Conservation (phyloP, 2,329 filamentous ascomycete species). For the Talaromyces atroroseus region DNA sequence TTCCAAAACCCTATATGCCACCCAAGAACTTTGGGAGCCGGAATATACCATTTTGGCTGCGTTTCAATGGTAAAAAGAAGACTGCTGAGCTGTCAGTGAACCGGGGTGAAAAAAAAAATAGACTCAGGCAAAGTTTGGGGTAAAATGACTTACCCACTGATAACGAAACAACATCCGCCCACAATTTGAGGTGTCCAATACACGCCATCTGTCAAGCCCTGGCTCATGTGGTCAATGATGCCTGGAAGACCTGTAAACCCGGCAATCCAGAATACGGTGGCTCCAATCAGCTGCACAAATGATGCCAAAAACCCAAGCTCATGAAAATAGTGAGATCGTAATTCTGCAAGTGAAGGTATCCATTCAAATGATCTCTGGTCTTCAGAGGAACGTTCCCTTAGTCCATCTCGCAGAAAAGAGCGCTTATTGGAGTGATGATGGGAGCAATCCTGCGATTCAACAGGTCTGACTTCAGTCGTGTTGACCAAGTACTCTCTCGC, state of each 20-base stretch:
- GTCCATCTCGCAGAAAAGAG: slow-evolving; percentile 33
- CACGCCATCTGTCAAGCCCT: slow-evolving; percentile 46
- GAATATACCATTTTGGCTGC: slow-evolving; percentile 58
- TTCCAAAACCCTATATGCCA: slow-evolving; percentile 67
- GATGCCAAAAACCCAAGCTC: slow-evolving; percentile 61
- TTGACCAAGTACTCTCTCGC: slow-evolving; percentile 14
- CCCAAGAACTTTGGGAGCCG: slow-evolving; percentile 52
- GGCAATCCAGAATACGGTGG: slow-evolving; percentile 60
- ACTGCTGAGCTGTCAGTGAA: slow-evolving; percentile 19
- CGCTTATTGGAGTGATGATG: slow-evolving; percentile 40
- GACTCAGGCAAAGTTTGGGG: slow-evolving; percentile 12
- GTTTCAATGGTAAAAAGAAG: slow-evolving; percentile 62
- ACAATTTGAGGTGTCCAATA: slow-evolving; percentile 61
- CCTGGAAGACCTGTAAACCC: slow-evolving; percentile 57
- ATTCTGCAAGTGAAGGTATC: slow-evolving; percentile 54
- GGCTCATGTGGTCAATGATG: slow-evolving; percentile 48
- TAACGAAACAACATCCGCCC: slow-evolving; percentile 57
- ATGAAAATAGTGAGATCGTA: slow-evolving; percentile 55
- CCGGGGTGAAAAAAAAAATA: not conserved
- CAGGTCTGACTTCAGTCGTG: slow-evolving; percentile 16
- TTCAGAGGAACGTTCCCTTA: slow-evolving; percentile 11
- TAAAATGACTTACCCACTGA: slow-evolving; percentile 37
- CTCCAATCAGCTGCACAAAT: slow-evolving; percentile 51
- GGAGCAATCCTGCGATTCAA: slow-evolving; percentile 23
- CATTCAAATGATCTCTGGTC: slow-evolving; percentile 48